These are phyloP conservation scores for Termitomyces sp. DNA, from an alignment of 768 basidiomycete species.

Conservation along the genomic window DNA sequence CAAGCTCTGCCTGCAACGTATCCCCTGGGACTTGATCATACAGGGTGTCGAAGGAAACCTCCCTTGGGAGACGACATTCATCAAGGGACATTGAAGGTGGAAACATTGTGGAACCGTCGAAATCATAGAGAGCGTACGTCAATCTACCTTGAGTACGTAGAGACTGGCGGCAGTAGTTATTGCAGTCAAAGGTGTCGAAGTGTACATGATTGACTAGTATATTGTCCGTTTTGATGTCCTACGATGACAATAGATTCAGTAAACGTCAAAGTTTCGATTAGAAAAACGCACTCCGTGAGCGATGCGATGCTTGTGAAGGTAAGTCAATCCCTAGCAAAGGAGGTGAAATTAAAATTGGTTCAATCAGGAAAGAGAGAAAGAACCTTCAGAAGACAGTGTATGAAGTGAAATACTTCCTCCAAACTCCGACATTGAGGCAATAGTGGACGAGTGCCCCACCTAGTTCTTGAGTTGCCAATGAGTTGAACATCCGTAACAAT, in stretches of 20 bases:
- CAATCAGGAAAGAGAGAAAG: not conserved
- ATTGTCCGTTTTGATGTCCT: slow-evolving; percentile 17
- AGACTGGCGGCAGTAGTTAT: not conserved
- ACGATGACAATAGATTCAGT: not conserved
- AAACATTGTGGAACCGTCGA: slow-evolving; percentile 18
- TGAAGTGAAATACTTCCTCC: slow-evolving; percentile 13
- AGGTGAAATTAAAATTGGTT: not conserved
- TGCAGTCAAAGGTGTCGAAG: not conserved
- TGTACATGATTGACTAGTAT: slow-evolving; percentile 16
- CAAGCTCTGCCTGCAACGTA: slow-evolving; percentile 18
- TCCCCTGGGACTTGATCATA: slow-evolving; percentile 7
- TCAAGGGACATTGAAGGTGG: slow-evolving; percentile 7
- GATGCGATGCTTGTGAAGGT: slow-evolving; percentile 15
- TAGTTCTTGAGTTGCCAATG: not conserved
- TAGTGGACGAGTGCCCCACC: not conserved
- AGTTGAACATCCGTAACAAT: not conserved
- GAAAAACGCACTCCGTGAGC: no score
- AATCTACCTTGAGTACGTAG: slow-evolving; percentile 12
- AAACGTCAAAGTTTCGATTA: not conserved
- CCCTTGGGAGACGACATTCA: slow-evolving; percentile 11
- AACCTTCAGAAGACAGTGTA: slow-evolving; percentile 17
- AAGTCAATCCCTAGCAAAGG: slow-evolving; percentile 12
- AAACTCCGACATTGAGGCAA: not conserved
- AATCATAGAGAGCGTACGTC: slow-evolving; percentile 21
- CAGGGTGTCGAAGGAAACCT: not conserved